A percentile compares a stretch with the other conserved stretches of the same genome.
Conservation (phyloP, 1,284 basidiomycete species). For the Leccinum angustisporum region DNA sequence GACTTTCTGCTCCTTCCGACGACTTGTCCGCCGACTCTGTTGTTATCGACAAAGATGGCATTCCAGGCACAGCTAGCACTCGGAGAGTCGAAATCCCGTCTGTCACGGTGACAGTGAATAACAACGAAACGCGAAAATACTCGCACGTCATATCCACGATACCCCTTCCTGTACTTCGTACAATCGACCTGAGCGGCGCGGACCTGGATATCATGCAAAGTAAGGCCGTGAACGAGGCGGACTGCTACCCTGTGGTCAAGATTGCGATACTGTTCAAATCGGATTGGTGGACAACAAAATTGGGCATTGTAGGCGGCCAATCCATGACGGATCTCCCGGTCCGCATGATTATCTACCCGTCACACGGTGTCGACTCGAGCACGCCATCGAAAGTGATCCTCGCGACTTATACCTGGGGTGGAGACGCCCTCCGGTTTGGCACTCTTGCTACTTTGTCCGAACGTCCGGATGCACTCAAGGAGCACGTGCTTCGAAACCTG, state of each 20-base stretch:
- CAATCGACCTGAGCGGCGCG: constrained; percentile 14
- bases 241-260: constrained; percentile 19
- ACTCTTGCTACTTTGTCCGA: constrained; percentile 3
- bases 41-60: neutral
- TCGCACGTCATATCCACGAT: constrained; percentile 21
- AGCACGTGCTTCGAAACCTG: constrained; percentile 17
- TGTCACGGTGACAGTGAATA: constrained; percentile 9
- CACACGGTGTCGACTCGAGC: constrained; percentile 30
- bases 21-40: neutral
- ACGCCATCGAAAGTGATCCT: constrained; percentile 12
- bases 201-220: constrained; percentile 15
- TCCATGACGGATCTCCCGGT: constrained; percentile 37
- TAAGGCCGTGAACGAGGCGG: constrained; percentile 10
- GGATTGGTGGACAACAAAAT: constrained; percentile 35
- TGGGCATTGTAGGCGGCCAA: constrained; percentile 32
- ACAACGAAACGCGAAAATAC: constrained; percentile 5
- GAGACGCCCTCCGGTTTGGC: constrained; percentile 9
- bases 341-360: constrained; percentile 37
- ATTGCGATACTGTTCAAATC: constrained; percentile 36
- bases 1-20: neutral
- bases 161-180: constrained; percentile 16
- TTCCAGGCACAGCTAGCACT: neutral
- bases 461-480: constrained; percentile 2
- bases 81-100: neutral
- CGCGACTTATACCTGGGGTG: constrained; percentile 7